These are phyloP conservation scores for Kurtzmaniella natalensis DNA, from an alignment of 1,139 yeast species.

Conservation along the genomic window DNA sequence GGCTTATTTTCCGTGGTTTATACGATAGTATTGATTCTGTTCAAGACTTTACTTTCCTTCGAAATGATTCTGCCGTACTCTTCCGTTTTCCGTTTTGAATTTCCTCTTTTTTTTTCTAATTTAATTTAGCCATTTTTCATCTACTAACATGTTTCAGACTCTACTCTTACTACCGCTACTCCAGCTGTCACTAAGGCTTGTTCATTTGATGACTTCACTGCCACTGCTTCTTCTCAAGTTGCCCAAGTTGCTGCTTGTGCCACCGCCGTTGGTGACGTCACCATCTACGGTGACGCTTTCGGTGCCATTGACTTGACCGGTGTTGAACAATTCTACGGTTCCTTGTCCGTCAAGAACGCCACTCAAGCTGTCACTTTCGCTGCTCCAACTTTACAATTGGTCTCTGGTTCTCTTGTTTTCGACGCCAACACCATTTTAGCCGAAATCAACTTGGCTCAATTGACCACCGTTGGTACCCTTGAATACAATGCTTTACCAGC, in stretches of 20 bases:
- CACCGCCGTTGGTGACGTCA: slow-evolving; percentile 75
- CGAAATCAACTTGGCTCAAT: slow-evolving; percentile 69
- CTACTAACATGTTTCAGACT: slow-evolving; percentile 33
- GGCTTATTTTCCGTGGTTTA: too few species aligned
- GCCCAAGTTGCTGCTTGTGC: slow-evolving; percentile 70
- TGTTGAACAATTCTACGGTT: slow-evolving; percentile 69
- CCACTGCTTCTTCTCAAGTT: slow-evolving; percentile 74
- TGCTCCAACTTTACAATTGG: slow-evolving; percentile 75
- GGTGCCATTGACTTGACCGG: slow-evolving; percentile 55
- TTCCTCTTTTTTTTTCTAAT: not conserved
- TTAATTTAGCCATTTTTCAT: too few species aligned
- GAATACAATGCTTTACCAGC: slow-evolving; percentile 83
- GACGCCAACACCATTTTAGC: slow-evolving; percentile 63
- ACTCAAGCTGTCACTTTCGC: slow-evolving; percentile 56
- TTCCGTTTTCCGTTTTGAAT: not conserved
- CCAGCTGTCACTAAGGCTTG: slow-evolving; percentile 53
- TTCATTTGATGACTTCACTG: slow-evolving; percentile 54
- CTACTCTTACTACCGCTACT: slow-evolving; percentile 47
- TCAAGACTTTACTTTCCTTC: slow-evolving; percentile 1
- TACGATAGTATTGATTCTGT: too few species aligned
- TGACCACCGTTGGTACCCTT: slow-evolving; percentile 77
- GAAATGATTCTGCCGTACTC: not conserved
- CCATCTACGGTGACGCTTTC: slow-evolving; percentile 56
- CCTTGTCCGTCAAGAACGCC: slow-evolving; percentile 62
- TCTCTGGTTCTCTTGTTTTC: slow-evolving; percentile 66